Evolutionary conservation across 805 yeast genomes (phyloP), one percentile per base, ranked within the genome.

Genomic region (Cyberlindnera lachancei): DNA sequence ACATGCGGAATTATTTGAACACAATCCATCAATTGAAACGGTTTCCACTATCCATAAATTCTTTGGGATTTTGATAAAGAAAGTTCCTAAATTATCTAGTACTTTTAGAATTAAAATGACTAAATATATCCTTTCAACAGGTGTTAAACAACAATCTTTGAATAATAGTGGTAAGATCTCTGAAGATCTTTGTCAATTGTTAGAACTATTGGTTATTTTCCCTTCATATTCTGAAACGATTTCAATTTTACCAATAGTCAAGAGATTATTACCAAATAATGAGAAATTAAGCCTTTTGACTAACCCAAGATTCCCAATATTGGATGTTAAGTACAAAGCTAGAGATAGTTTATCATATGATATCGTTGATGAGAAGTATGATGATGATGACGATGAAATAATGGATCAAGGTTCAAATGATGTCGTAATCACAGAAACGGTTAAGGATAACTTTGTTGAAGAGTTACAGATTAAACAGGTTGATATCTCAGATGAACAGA

Each of bases 271-370:
- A 37, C 55, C 66, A 11, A 53, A 60, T 25, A 73, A 75, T 46
- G 68, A 64, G 7, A 50, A 71, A 15, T 51, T 78, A 25, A 73
- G 83, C 47, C 63, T 80, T 1, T 63, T 84, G 44, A 68, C 73
- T 33, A 80, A 81, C 46, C 94, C 95, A 25, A 65, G 92, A 46
- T 71, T 85, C 44, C 95, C 95, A 41, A 37, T 52, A 32, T 22
- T 45, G 39, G 49, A 50, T 18, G 30, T 33, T 7, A 42, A 41
- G 12, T 47, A 38, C 30, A 46, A 42, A 17, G 41, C 48, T 12
- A 46, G 46, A 25, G 41, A 25, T 5, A 42, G 36, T 8, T 39
- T 34, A n/a, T 50, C 40, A 7, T 47, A 41, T 18, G 59, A 48
- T 15, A 57, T 50, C 11, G 53, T 47, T 16, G 58, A 50, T n/a